phyloP scores from a whole-genome alignment of 768 basidiomycete genomes.

The Macrolepiota fuliginosa region DNA sequence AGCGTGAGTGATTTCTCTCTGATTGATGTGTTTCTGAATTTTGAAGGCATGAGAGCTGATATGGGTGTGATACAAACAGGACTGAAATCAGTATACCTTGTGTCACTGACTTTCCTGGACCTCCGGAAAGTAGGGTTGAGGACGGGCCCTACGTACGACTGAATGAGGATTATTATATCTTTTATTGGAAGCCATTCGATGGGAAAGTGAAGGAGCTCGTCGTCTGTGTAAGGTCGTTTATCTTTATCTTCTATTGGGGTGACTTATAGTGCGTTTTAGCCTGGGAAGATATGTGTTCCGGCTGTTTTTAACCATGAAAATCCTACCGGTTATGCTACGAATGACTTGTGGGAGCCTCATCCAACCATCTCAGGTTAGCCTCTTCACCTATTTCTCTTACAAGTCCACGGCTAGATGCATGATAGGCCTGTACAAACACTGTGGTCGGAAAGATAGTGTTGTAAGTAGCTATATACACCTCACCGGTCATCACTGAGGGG shows the following conservation, averaged over 20 bases:
- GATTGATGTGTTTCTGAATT: neutral
- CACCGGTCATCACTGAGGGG: neutral
- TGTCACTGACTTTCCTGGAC: conserved; percentile 6
- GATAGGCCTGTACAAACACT: conserved; percentile 17
- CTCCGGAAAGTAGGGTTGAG: neutral
- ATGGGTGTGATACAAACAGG: conserved; percentile 7
- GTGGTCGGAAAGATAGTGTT: conserved; percentile 21
- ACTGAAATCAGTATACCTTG: conserved; percentile 19
- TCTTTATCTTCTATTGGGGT: neutral
- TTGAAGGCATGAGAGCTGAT: neutral
- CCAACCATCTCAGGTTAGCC: conserved; percentile 16
- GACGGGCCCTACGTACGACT: conserved; percentile 15
- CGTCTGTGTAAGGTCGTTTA: conserved; percentile 13
- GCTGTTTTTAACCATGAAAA: conserved; percentile 19
- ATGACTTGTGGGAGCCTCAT: conserved; percentile 21
- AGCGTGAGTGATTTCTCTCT: neutral
- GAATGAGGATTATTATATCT: conserved; percentile 8
- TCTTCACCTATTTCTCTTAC: neutral
- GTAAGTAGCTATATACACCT: conserved; percentile 14
- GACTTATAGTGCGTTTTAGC: conserved; percentile 8
- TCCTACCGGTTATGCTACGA: conserved; percentile 19
- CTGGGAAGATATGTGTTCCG: conserved; percentile 15
- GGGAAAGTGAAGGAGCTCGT: conserved; percentile 16
- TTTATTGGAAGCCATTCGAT: conserved; percentile 9
- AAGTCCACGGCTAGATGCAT: neutral